phyloP scores from a whole-genome alignment of 2,329 filamentous ascomycete species.

The Mycosphaerella sp. region DNA sequence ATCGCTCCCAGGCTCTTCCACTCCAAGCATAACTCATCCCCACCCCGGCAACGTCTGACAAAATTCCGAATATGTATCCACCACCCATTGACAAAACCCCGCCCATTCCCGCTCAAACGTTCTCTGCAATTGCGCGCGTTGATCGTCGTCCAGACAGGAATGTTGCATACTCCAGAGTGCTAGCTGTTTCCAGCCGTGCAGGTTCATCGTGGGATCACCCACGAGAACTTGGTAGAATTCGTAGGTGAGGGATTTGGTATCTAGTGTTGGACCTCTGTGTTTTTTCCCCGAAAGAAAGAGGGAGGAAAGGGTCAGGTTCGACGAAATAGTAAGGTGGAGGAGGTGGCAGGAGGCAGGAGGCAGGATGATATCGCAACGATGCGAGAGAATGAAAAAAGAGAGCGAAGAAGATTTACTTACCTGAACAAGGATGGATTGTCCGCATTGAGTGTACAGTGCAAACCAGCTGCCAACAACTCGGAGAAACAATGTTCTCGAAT shows the following conservation, averaged over 20 bases:
- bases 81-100: constrained; percentile 43
- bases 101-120: constrained; percentile 55
- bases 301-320: too few species aligned
- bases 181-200: constrained; percentile 65
- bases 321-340: too few species aligned
- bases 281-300: too few species aligned
- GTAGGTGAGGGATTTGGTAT: constrained; percentile 62
- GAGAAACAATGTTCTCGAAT: constrained; percentile 62
- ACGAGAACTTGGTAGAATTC: constrained; percentile 74
- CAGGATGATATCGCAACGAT: too few species aligned
- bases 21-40: background rate
- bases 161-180: constrained; percentile 43
- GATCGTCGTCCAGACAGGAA: constrained; percentile 40
- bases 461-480: constrained; percentile 60
- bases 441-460: constrained; percentile 67
- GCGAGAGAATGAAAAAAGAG: too few species aligned
- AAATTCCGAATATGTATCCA: constrained; percentile 5
- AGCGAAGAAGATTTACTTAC: constrained; percentile 35
- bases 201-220: constrained; percentile 58
- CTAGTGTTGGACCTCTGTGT: constrained; percentile 12
- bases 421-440: constrained; percentile 69
- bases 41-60: background rate
- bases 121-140: constrained; percentile 30
- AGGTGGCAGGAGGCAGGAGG: background rate
- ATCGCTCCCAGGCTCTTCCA: too few species aligned